Base-by-base conservation (phyloP, 768 basidiomycete species). In the Sporobolomyces phaffii region DNA sequence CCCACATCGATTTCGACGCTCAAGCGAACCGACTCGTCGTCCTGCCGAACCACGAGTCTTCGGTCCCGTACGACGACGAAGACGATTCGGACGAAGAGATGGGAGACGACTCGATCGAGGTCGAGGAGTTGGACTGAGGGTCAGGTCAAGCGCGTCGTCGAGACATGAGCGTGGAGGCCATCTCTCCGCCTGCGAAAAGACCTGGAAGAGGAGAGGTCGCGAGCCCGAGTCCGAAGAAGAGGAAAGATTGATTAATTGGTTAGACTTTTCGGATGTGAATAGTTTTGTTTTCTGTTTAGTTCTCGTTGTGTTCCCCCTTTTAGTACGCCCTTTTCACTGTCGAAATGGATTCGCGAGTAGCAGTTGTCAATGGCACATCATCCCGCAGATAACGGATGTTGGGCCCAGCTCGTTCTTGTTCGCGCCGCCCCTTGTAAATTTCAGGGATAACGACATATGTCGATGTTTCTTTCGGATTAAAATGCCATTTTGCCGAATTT, bases 21-120 rank as follows among this genome's bases (percentile, higher is more conserved):
- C 86, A 86, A 24, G 84, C 82, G 66, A 97, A 98, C 78, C 83
- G 85, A 43, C 78, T 98, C 36, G 77, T 82, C 34, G 84, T 94
- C 56, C 74, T 87, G 31, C 87, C 91, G 15, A 98, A 97, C 77
- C 94, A 97, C 75, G 84, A 86, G 73, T 56, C 72, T 73, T 72
- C 44, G n/a, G 81, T 83, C 78, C 82, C 84, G 78, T 86, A 90
- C 70, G 78, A 82, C 64, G 87, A 90, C 72, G 79, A 83, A 65
- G 82, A 54, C 22, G 67, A 68, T 31, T 28, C 48, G 24, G 69
- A 60, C 41, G 60, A 48, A 5, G 50, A 26, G n/a, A 45, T 45
- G 43, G 49, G 45, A 38, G 69, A 66, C 15, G 68, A 53, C 22
- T 38, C 36, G 38, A 50, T 70, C 49, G 59, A 61, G 58, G 60